Conservation (phyloP, 2,329 filamentous ascomycete genomes). For the Monilinia polystroma region DNA sequence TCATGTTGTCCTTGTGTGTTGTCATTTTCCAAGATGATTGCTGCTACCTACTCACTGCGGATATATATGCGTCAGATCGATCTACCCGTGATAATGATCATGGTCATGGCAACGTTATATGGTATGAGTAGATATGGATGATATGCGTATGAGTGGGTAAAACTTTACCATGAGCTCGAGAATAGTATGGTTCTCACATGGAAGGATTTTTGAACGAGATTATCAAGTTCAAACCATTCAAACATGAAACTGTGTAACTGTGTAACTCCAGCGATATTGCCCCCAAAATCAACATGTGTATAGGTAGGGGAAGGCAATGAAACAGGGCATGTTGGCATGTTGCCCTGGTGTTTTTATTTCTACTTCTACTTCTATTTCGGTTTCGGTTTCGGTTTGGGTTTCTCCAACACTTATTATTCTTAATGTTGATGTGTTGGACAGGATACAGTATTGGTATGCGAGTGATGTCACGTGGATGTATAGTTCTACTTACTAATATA, state of each 20-base stretch:
- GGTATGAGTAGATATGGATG: neutral
- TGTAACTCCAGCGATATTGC: neutral
- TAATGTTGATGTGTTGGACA: too few relatives aligned
- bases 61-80: conserved; percentile 22
- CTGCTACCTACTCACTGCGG: conserved; percentile 3
- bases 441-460: too few relatives aligned
- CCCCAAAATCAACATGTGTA: neutral
- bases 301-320: too few relatives aligned
- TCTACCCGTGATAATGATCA: conserved; percentile 17
- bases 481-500: too few relatives aligned
- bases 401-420: too few relatives aligned
- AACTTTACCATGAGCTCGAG: neutral
- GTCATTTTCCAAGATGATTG: neutral
- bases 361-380: too few relatives aligned
- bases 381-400: too few relatives aligned
- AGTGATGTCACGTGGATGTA: too few relatives aligned
- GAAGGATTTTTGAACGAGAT: conserved; percentile 1
- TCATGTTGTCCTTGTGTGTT: conserved; percentile 19
- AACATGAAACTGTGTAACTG: conserved; percentile 11
- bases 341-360: too few relatives aligned
- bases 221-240: neutral
- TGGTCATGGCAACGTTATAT: conserved; percentile 3
- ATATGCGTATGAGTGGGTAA: neutral
- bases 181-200: conserved; percentile 9
- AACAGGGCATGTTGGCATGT: too few relatives aligned